Percentiles rank a stretch among this genome's conserved stretches.
Evolutionary conservation across 371 early-diverging fungal species (phyloP).

Genomic region (Mortierella polycephala): DNA sequence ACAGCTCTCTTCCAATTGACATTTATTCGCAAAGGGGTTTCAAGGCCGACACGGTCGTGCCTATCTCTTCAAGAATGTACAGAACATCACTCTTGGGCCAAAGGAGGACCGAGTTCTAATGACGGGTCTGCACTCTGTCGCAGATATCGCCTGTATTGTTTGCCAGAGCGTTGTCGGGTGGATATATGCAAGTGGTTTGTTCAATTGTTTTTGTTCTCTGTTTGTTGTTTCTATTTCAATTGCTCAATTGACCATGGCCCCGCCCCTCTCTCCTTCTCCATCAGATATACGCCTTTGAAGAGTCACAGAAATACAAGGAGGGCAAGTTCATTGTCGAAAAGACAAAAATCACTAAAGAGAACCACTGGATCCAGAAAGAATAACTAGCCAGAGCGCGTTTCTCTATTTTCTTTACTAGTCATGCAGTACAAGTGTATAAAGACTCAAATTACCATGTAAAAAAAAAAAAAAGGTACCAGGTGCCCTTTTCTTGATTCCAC

Average conservation of each 20-base stretch:
- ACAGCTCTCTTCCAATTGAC: neutral
- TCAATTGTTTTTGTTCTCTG: neutral
- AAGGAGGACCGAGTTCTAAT: constrained; percentile 77
- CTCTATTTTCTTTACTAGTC: neutral
- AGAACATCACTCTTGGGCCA: constrained; percentile 69
- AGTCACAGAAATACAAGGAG: constrained; percentile 85
- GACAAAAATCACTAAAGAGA: constrained; percentile 64
- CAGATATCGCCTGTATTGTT: constrained; percentile 74
- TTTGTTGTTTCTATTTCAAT: neutral
- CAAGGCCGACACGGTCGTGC: constrained; percentile 80
- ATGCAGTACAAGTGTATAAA: neutral
- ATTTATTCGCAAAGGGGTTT: constrained; percentile 60
- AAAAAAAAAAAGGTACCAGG: too few relatives aligned
- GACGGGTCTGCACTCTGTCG: constrained; percentile 84
- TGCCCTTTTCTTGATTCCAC: too few relatives aligned
- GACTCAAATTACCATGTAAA: neutral
- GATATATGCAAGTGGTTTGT: constrained; percentile 68
- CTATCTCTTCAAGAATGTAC: constrained; percentile 75
- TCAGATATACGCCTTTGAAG: constrained; percentile 75
- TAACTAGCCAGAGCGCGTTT: neutral
- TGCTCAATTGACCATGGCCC: neutral
- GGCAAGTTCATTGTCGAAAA: constrained; percentile 82
- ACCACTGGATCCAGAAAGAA: constrained; percentile 54
- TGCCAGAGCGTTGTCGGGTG: constrained; percentile 83
- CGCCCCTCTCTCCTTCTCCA: neutral